Percentiles rank a stretch among this genome's conserved stretches.
Conservation (phyloP, 139 green algal genomes). For the Deuterostichococcus epilithicus region DNA sequence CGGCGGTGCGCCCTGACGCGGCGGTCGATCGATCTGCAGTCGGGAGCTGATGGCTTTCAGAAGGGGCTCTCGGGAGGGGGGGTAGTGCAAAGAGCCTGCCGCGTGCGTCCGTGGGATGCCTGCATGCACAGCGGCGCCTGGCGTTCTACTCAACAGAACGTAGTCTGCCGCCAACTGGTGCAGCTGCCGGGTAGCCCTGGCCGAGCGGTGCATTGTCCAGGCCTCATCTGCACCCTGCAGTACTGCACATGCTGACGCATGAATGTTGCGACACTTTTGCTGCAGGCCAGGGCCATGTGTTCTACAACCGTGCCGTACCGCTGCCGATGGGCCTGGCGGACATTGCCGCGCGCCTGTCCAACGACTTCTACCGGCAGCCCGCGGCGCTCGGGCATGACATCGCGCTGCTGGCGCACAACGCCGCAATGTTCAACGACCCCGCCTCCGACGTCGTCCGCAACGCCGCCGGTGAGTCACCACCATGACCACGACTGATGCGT, state of each 20-base stretch:
- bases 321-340: constrained; percentile 44
- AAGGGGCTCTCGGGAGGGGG: no score
- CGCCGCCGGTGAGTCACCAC: constrained; percentile 11
- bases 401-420: constrained; percentile 38
- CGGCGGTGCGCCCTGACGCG: constrained; percentile 7
- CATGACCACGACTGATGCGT: no score
- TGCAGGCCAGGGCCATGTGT: neutral
- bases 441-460: constrained; percentile 18
- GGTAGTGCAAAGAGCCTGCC: no score
- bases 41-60: no score
- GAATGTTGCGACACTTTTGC: neutral
- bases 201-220: neutral
- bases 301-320: constrained; percentile 31
- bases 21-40: no score
- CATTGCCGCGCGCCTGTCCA: constrained; percentile 27
- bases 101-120: neutral
- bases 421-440: constrained; percentile 41
- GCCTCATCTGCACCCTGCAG: neutral
- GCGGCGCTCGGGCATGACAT: constrained; percentile 36
- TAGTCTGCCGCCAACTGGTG: neutral
- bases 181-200: neutral
- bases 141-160: neutral
- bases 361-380: constrained; percentile 41
- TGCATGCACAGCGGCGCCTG: neutral
- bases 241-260: neutral